Evolutionary conservation across 164 flowering plant species (phyloP), one percentile per base, ranked within the genome.

Genomic region (Echeveria elegans): DNA sequence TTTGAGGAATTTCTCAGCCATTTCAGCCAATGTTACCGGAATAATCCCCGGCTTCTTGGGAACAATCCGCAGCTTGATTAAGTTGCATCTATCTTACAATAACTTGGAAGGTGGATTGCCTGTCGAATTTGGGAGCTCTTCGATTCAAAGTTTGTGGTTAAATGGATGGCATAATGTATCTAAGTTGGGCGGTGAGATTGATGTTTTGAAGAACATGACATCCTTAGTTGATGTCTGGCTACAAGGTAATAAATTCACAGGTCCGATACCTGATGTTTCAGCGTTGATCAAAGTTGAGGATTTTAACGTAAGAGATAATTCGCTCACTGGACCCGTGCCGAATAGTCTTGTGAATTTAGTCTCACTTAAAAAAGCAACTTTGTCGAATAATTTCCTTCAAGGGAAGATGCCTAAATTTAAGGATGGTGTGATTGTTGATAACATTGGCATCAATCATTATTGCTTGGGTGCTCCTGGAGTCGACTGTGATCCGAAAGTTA

Each of bases 341-440:
- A 43, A 38, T 14, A 78, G 86, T 4, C 59, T 87, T 64, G 52
- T 73, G 24, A 72, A 66, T 10, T 66, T 81, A 21, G 15, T 18
- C 0, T 47, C 77, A 0, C 81, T 87, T 16, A 45, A 8, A 36
- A 28, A 47, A 9, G 82, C 85, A 41, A 83, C 78, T 38, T 77
- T 87, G 74, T 82, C 89, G 0, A 87, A 83, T 66, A 87, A 87
- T 74, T 9, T 69, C 69, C 74, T 87, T 19, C 92, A 87, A 64
- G 92, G 92, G 1, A 76, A 79, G 11, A 73, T 71, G 0, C 92
- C 89, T 0, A 50, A 68, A 19, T 87, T 87, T 65, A 43, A 23
- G 2, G 4, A 1, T 3, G 16, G 66, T 8, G 82, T 83, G 5
- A 29, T 26, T 0, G 70, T 76, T 5, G 92, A 87, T 76, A 75